Base-by-base conservation (phyloP, 345 rosid genomes). In the Populus pruinosa region DNA sequence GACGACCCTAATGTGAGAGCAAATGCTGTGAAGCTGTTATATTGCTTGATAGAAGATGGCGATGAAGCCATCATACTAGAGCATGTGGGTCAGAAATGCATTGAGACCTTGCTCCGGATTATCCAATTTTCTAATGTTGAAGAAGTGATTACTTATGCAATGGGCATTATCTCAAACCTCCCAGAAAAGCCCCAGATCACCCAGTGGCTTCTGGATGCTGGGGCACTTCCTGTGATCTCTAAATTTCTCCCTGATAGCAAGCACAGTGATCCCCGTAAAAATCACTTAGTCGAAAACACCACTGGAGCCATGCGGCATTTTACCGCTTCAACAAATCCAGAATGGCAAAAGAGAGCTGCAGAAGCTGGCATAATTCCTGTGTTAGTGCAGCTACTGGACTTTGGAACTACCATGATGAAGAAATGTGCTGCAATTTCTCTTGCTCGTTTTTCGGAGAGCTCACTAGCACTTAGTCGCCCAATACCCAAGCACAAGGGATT, bases 11-110 rank as follows among this genome's bases (percentile, higher is more conserved):
- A 78, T 68, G 90, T 89, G 31, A 86, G 90, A 73, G 82, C 81
- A 77, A 88, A 88, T 83, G 92, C 91, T 56, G 89, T 91, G 85
- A 89, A 89, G 83, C 82, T 91, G 78, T 83, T 88, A 67, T 77
- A 82, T 79, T 88, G 82, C 84, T 78, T 91, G 85, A 86, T 82
- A 29, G 85, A 88, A 75, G 89, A 82, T 71, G 80, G 85, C 59
- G 86, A 85, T 59, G 85, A 88, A 82, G 87, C 82, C 71, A 80
- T 75, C 73, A 83, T 91, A 53, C 41, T 63, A 70, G 90, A 89
- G 79, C 88, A 88, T 80, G 88, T 88, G 63, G 72, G 65, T 50
- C 81, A 82, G 84, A 83, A 71, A 74, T 83, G 82, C 77, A 36
- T 89, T 5, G 79, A 87, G 80, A 86, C 84, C 70, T 80, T 89